Base-by-base conservation (phyloP, 345 rosid genomes). In the Passiflora organensis region DNA sequence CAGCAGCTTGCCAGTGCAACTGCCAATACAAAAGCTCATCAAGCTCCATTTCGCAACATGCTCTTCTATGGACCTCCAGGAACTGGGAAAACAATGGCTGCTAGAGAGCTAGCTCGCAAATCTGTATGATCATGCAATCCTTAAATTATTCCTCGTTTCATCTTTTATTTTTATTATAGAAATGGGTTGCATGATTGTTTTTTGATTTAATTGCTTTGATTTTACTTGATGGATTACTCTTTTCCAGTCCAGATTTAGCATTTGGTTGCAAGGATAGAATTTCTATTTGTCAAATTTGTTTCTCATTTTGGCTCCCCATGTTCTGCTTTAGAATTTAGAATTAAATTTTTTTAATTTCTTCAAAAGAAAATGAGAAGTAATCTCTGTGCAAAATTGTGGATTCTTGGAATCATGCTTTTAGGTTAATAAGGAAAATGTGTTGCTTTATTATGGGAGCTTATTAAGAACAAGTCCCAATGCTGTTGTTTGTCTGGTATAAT, bases 21-120 rank as follows among this genome's bases (percentile, higher is more conserved):
- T 61, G 95, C 99, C 49, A 93, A 93, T 75, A 93, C 99, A 15
- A 93, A 93, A 76, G 68, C 91, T 20, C 99, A 93, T 70, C 81
- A 86, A 58, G 96, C 99, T 32, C 99, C 99, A 12, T 93, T 84
- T 58, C 78, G 96, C 51, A 93, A 93, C 68, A 82, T 93, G 89
- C 89, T 93, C 53, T 89, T 93, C 71, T 86, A 89, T 48, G 99
- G 99, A 36, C 99, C 99, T 49, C 99, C 99, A 48, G 99, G 99
- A 67, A 93, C 99, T 22, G 99, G 99, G 59, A 93, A 93, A 74
- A 89, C 99, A 28, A 89, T 93, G 96, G 99, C 95, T 66, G 99
- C 99, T 42, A 80, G 95, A 72, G 95, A 93, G 70, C 74, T 89
- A 46, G 95, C 95, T 58, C 72, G 68, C 39, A 84, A 77, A 89